Conservation (phyloP, 495 filamentous ascomycete genomes). For the Hypoxylon fragiforme region DNA sequence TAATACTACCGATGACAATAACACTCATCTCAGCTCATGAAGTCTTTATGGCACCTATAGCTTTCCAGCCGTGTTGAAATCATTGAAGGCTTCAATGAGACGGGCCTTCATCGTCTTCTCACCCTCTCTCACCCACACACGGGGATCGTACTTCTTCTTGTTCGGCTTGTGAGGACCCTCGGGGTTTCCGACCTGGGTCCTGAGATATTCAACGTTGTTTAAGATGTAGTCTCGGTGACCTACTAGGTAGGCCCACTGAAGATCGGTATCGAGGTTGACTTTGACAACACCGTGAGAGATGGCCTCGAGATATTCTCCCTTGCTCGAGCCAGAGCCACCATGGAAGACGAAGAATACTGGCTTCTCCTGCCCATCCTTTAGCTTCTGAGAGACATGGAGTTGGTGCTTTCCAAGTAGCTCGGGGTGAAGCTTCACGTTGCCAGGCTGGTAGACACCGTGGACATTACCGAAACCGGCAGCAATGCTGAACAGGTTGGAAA, state of each 20-base stretch:
- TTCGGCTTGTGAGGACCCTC: conserved; percentile 96
- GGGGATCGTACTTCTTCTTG: conserved; percentile 94
- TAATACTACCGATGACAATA: not conserved
- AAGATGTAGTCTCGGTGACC: conserved; percentile 93
- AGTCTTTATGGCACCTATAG: conserved; percentile 59
- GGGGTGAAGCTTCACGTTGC: conserved; percentile 94
- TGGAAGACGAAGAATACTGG: conserved; percentile 99
- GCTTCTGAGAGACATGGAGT: conserved; percentile 78
- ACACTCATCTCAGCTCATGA: not conserved
- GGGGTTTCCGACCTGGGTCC: conserved; percentile 86
- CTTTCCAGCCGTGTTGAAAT: conserved; percentile 88
- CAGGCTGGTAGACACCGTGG: conserved; percentile 98
- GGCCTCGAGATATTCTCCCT: conserved; percentile 83
- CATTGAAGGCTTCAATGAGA: conserved; percentile 76
- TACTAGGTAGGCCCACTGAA: conserved; percentile 82
- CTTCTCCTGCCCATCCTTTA: conserved; percentile 63
- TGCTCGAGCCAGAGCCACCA: conserved; percentile 88
- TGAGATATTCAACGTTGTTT: conserved; percentile 93
- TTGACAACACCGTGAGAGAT: conserved; percentile 96
- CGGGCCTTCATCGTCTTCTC: conserved; percentile 94
- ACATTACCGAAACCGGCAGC: conserved; percentile 99
- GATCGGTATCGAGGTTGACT: conserved; percentile 92
- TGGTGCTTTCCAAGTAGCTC: conserved; percentile 96
- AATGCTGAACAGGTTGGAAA: conserved; percentile 95
- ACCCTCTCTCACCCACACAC: conserved; percentile 87